A percentile compares a stretch with the other conserved stretches of the same genome.
Conservation (phyloP, 1,139 yeast species). For the Kodamaea plutei region DNA sequence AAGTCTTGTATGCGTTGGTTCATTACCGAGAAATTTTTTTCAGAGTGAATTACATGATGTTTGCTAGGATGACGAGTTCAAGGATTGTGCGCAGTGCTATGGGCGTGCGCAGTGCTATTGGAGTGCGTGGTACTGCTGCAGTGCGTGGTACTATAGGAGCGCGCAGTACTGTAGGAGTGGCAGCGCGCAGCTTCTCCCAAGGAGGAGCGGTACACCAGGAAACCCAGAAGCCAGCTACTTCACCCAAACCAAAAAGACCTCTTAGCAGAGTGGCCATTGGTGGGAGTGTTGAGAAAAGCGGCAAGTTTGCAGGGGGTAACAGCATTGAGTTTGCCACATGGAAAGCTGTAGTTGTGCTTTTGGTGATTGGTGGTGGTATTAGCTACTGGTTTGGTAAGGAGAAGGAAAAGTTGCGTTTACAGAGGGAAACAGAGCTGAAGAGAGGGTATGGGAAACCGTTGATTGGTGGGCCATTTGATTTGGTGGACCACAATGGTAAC, state of each 20-base stretch:
- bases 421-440: conserved; percentile 78
- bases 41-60: too few relatives aligned
- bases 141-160: too few relatives aligned
- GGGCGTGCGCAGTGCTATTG: too few relatives aligned
- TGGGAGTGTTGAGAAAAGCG: conserved; percentile 23
- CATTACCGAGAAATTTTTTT: too few relatives aligned
- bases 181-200: too few relatives aligned
- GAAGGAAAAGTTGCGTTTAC: conserved; percentile 67
- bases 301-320: conserved; percentile 31
- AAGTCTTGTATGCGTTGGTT: conserved; percentile 18
- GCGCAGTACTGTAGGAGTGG: too few relatives aligned
- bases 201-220: too few relatives aligned
- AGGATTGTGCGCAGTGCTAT: too few relatives aligned
- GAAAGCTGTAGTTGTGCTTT: conserved; percentile 70
- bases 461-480: conserved; percentile 83
- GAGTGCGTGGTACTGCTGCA: too few relatives aligned
- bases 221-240: conserved; percentile 3
- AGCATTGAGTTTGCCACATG: conserved; percentile 76
- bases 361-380: conserved; percentile 65
- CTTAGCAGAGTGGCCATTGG: conserved; percentile 49
- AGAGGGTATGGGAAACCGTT: conserved; percentile 88
- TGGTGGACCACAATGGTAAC: conserved; percentile 67
- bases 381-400: conserved; percentile 69
- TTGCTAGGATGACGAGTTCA: too few relatives aligned
- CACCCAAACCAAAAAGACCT: conserved; percentile 30